Conservation (phyloP, 1,284 basidiomycete species). For the Leccinum fuscescens region DNA sequence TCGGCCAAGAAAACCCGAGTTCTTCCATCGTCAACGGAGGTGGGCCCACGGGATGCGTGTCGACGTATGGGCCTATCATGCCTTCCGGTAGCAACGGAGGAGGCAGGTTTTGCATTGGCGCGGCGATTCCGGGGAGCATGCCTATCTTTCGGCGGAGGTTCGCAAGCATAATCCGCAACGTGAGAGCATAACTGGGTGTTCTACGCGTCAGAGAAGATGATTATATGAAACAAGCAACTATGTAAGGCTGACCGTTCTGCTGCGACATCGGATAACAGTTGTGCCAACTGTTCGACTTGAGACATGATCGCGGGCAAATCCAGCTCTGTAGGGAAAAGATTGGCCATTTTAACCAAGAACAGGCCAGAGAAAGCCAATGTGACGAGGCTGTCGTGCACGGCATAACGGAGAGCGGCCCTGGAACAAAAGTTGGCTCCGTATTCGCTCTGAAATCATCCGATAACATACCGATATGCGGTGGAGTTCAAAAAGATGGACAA, state of each 20-base stretch:
- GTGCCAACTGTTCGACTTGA: slow-evolving; percentile 83
- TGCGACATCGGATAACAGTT: slow-evolving; percentile 79
- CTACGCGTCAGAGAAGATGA: slow-evolving; percentile 10
- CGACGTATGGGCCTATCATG: slow-evolving; percentile 54
- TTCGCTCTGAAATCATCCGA: slow-evolving; percentile 1
- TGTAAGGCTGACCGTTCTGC: slow-evolving; percentile 66
- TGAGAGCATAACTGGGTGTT: slow-evolving; percentile 71
- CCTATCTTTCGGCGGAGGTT: slow-evolving; percentile 86
- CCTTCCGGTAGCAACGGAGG: slow-evolving; percentile 52
- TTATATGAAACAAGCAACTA: neutral
- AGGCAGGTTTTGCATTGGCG: slow-evolving; percentile 48
- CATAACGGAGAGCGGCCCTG: slow-evolving; percentile 80
- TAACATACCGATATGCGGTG: slow-evolving; percentile 66
- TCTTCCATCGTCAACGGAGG: slow-evolving; percentile 79
- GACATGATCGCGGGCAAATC: slow-evolving; percentile 70
- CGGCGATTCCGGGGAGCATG: slow-evolving; percentile 51
- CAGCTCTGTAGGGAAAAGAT: slow-evolving; percentile 78
- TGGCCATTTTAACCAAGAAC: slow-evolving; percentile 90
- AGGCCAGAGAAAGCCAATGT: slow-evolving; percentile 90
- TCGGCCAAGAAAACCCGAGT: slow-evolving; percentile 76
- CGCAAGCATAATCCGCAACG: slow-evolving; percentile 86
- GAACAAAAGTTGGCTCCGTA: slow-evolving; percentile 5
- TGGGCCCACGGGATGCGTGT: slow-evolving; percentile 45
- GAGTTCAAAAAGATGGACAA: slow-evolving; percentile 78
- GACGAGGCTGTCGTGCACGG: slow-evolving; percentile 90